Percentiles rank a stretch among this genome's conserved stretches.
Evolutionary conservation across 495 filamentous ascomycete genomes (phyloP).

Genomic region (Aspergillus heteromorphus): DNA sequence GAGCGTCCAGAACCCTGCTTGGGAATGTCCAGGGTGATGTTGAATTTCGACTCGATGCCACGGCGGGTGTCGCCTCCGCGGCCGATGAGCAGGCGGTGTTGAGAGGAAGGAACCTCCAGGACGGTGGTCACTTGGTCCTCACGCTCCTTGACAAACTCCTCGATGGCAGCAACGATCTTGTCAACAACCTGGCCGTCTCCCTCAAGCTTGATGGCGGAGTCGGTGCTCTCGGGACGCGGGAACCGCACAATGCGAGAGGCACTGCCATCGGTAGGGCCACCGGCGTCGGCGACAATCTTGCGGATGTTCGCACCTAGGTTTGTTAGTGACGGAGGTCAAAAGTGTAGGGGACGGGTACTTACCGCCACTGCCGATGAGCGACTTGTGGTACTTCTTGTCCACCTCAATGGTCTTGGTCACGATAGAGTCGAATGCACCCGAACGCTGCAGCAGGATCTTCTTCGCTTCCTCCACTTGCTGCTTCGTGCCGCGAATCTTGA

Average conservation of each 20-base stretch:
- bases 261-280: conserved; percentile 77
- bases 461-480: conserved; percentile 83
- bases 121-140: conserved; percentile 68
- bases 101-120: conserved; percentile 78
- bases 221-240: conserved; percentile 69
- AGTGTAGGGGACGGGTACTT: conserved; percentile 28
- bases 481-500: conserved; percentile 86
- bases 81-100: conserved; percentile 87
- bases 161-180: conserved; percentile 77
- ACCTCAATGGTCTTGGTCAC: conserved; percentile 78
- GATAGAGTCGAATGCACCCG: conserved; percentile 77
- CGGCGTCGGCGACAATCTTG: conserved; percentile 79
- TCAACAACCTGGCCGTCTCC: conserved; percentile 78
- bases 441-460: conserved; percentile 78
- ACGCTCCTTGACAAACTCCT: conserved; percentile 71
- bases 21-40: conserved; percentile 83
- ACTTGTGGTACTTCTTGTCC: conserved; percentile 85
- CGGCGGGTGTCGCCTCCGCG: conserved; percentile 82
- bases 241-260: conserved; percentile 87
- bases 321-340: conserved; percentile 28
- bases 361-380: conserved; percentile 86
- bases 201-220: conserved; percentile 80
- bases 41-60: conserved; percentile 82
- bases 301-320: conserved; percentile 75
- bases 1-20: conserved; percentile 64